A percentile compares a stretch with the other conserved stretches of the same genome.
These are phyloP conservation scores for Vanilla planifolia DNA, from an alignment of 106 monocot genomes.

Conservation along the genomic window DNA sequence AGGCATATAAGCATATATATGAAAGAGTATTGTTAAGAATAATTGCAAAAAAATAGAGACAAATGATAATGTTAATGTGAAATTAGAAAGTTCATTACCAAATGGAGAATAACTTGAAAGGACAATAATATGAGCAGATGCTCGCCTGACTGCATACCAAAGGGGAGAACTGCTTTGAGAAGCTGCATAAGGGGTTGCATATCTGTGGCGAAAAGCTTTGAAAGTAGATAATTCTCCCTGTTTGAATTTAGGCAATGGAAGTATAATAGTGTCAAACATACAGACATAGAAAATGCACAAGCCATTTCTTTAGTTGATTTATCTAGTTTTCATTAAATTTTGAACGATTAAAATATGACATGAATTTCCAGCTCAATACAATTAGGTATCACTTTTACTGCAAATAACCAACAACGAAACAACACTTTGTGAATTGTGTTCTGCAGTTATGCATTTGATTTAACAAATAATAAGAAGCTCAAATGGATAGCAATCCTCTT, in stretches of 20 bases:
- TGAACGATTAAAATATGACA: no score
- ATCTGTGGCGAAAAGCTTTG: constrained; percentile 75
- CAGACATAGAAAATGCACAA: background rate
- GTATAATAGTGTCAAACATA: background rate
- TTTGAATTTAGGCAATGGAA: background rate
- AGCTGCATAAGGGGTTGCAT: constrained; percentile 57
- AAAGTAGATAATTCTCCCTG: constrained; percentile 69
- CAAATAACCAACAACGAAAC: no score
- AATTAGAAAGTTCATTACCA: constrained; percentile 43
- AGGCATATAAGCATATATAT: background rate
- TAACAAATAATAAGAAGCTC: no score
- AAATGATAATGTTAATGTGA: background rate
- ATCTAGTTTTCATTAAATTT: no score
- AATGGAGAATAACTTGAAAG: constrained; percentile 98
- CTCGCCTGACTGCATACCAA: constrained; percentile 90
- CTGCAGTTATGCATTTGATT: no score
- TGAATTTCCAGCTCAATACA: no score
- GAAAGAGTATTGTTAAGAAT: background rate
- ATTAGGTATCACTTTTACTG: no score
- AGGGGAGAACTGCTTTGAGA: constrained; percentile 90
- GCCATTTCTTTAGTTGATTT: no score
- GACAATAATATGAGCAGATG: constrained; percentile 88
- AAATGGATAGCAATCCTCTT: no score
- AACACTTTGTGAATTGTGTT: no score
- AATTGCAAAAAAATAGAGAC: background rate